Base-by-base conservation (phyloP, 257 asterid species). In the Anisodus acutangulus region DNA sequence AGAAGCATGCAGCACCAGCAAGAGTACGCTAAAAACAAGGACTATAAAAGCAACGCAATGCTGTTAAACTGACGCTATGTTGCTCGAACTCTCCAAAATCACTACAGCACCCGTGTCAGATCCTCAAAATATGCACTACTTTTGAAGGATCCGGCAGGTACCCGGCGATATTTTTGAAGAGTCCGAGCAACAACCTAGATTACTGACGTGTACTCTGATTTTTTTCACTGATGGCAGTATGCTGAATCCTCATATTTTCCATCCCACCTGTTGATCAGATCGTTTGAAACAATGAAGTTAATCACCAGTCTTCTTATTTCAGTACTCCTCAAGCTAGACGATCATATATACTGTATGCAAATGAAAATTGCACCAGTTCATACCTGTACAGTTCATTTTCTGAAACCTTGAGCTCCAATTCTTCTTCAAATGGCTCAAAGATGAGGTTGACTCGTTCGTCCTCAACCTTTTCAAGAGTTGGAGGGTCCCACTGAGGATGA, bases 361-460 rank as follows among this genome's bases (percentile, higher is more conserved):
- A 72, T n/a, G 10, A 47, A 19, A 72, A 5, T 12, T 22, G 60
- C 59, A 47, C 22, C 74, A n/a, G 74, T 19, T 55, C 88, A 57
- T 64, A 94, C 99, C 99, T 94, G 84, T 59, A 79, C 68, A 92
- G 95, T 82, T 91, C 95, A 84, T 87, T 91, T 37, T 84, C 88
- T 4, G 97, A 97, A 83, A 95, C 88, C 15, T 89, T 90, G 85
- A 95, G 97, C 95, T 95, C 98, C 86, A 90, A 80, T 83, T 91
- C 93, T 57, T 92, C 91, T 81, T 88, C 91, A 81, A 94, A 94
- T 84, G 93, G 93, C 87, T 90, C 89, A 78, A 93, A 93, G 0
- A 92, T 91, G 49, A 69, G 85, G 67, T 89, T 83, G 55, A 95
- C 81, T 64, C 86, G 90, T 54, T 89, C 95, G 22, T 84, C 90